Evolutionary conservation across 192 early-diverging fungal species (phyloP).

Genomic region (Entrophospora sp.): DNA sequence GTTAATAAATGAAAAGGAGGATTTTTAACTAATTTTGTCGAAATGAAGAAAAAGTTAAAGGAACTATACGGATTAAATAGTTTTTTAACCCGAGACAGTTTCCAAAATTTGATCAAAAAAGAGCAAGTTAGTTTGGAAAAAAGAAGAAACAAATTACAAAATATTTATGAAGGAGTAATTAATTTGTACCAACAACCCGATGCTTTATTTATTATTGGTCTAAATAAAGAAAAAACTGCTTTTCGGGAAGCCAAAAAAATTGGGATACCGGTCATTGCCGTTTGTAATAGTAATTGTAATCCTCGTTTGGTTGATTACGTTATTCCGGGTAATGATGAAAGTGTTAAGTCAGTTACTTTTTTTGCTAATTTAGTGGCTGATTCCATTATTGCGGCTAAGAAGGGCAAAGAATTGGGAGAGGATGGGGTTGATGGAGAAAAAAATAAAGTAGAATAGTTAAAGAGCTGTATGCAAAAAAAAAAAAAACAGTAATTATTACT

Average conservation of each 20-base stretch:
- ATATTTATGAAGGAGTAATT: neutral
- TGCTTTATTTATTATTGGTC: neutral
- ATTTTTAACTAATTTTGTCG: constrained; percentile 2
- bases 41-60: neutral
- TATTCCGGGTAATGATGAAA: neutral
- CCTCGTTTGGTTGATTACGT: neutral
- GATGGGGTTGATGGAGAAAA: neutral
- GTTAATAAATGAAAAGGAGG: constrained; percentile 5
- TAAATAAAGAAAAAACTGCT: constrained; percentile 1
- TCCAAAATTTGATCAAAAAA: neutral
- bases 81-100: neutral
- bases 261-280: neutral
- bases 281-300: neutral
- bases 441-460: neutral
- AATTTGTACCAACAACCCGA: neutral
- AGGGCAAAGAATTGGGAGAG: neutral
- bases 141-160: constrained; percentile 1
- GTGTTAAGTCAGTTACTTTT: neutral
- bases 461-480: too few species aligned
- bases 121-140: neutral
- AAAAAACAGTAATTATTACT: too few species aligned
- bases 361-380: neutral
- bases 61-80: neutral
- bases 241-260: neutral
- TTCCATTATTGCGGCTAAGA: neutral